These are phyloP conservation scores for Trichoderma koningii DNA, from an alignment of 2,329 filamentous ascomycete species.

Conservation along the genomic window DNA sequence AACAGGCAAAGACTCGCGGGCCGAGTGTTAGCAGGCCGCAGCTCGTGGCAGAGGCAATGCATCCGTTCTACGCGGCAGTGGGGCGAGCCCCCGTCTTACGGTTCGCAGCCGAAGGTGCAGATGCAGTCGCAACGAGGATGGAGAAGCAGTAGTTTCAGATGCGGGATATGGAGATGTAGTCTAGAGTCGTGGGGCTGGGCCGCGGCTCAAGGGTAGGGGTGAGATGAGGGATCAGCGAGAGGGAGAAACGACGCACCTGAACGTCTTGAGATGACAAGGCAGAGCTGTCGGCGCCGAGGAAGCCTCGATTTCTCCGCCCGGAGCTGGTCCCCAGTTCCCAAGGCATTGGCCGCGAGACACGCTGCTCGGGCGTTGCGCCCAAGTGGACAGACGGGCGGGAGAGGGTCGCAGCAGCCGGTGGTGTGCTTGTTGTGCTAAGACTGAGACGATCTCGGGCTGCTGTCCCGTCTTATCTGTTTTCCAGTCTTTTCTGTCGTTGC, in stretches of 20 bases:
- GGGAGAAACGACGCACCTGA: constrained; percentile 43
- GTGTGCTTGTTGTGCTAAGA: constrained; percentile 4
- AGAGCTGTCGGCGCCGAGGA: constrained; percentile 53
- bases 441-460: constrained; percentile 8
- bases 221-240: not conserved
- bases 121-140: constrained; percentile 23
- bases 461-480: not conserved
- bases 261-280: constrained; percentile 52
- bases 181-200: too few species aligned
- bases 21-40: constrained; percentile 7
- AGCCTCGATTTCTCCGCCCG: constrained; percentile 50
- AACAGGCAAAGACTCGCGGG: not conserved
- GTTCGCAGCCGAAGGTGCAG: constrained; percentile 9
- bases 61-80: constrained; percentile 16
- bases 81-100: constrained; percentile 11
- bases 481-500: not conserved
- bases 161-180: not conserved
- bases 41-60: not conserved
- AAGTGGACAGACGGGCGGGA: not conserved
- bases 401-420: not conserved
- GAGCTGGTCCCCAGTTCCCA: constrained; percentile 35
- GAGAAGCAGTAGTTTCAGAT: constrained; percentile 1
- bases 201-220: not conserved
- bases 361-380: constrained; percentile 10
- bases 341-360: constrained; percentile 36